phyloP scores from a whole-genome alignment of 441 rosid genomes.

The Pelargonium australe region DNA sequence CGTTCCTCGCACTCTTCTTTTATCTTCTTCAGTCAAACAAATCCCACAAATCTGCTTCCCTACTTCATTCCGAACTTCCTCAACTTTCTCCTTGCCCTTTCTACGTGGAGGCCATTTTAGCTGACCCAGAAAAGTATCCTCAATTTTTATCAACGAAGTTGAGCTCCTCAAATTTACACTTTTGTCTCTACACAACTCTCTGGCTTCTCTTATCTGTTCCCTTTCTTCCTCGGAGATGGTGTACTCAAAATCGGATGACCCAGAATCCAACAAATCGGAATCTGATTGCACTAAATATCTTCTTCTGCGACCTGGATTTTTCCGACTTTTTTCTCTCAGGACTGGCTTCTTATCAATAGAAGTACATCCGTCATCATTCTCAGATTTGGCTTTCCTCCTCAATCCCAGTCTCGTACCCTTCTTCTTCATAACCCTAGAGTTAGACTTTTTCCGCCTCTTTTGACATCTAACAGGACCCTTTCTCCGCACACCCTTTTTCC shows the following conservation, averaged over 20 bases:
- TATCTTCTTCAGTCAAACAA: conserved; percentile 92
- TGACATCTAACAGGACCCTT: conserved; percentile 29
- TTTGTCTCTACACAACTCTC: conserved; percentile 35
- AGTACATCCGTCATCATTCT: conserved; percentile 40
- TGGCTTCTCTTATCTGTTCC: conserved; percentile 79
- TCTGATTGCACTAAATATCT: conserved; percentile 48
- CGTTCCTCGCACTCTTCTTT: conserved; percentile 72
- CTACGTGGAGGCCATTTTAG: conserved; percentile 35
- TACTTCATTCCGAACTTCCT: conserved; percentile 45
- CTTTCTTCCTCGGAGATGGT: conserved; percentile 96
- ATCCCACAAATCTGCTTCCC: conserved; percentile 84
- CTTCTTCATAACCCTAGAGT: conserved; percentile 38
- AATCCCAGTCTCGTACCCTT: conserved; percentile 37
- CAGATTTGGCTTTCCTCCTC: conserved; percentile 42
- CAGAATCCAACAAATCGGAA: conserved; percentile 62
- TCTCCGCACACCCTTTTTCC: conserved; percentile 28
- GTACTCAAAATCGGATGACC: conserved; percentile 64
- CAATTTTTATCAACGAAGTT: conserved; percentile 36
- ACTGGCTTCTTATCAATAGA: conserved; percentile 34
- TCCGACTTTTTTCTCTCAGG: conserved; percentile 41
- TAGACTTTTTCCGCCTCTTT: conserved; percentile 41
- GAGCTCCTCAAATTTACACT: conserved; percentile 36
- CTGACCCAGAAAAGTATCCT: conserved; percentile 34
- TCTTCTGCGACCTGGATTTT: conserved; percentile 36
- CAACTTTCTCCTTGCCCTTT: conserved; percentile 75